Conservation (phyloP, 108 stramenopile genomes). For the Cyclotella choctawhatcheeana region DNA sequence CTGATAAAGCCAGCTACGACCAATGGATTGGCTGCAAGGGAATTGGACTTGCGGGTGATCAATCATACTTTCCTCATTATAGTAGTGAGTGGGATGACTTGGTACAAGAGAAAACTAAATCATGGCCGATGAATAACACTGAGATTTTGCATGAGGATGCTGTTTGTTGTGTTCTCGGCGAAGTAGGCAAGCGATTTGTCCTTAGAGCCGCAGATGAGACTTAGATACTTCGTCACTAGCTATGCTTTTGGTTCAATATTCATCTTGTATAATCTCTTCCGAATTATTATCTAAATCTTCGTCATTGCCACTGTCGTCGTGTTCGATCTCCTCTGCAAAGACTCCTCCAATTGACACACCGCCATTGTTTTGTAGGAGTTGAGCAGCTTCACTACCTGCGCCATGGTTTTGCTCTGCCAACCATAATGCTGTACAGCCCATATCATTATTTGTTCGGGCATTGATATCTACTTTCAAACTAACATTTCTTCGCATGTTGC, state of each 20-base stretch:
- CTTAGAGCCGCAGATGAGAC: no score
- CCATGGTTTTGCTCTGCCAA: constrained; percentile 43
- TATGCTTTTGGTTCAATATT: no score
- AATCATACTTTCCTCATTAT: constrained; percentile 86
- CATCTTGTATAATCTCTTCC: constrained; percentile 11
- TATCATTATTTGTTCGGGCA: constrained; percentile 42
- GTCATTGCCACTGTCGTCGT: neutral
- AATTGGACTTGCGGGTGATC: constrained; percentile 57
- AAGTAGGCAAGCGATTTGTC: neutral
- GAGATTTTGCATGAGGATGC: constrained; percentile 31
- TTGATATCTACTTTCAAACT: constrained; percentile 41
- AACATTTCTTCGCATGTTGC: constrained; percentile 9
- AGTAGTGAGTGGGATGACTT: constrained; percentile 65
- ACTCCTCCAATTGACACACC: constrained; percentile 37
- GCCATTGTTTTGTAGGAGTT: constrained; percentile 31
- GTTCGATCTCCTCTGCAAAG: neutral
- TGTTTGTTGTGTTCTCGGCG: constrained; percentile 36
- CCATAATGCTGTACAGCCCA: constrained; percentile 38
- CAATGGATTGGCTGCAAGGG: constrained; percentile 68
- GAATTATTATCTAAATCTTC: constrained; percentile 1
- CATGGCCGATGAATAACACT: neutral
- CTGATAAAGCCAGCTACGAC: constrained; percentile 60
- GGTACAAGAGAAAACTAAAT: constrained; percentile 53
- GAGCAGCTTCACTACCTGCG: constrained; percentile 27
- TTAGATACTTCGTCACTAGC: no score